These are phyloP conservation scores for thale cress (Arabidopsis thaliana) DNA, from an alignment of 345 rosid species.

Conservation along the genomic window DNA sequence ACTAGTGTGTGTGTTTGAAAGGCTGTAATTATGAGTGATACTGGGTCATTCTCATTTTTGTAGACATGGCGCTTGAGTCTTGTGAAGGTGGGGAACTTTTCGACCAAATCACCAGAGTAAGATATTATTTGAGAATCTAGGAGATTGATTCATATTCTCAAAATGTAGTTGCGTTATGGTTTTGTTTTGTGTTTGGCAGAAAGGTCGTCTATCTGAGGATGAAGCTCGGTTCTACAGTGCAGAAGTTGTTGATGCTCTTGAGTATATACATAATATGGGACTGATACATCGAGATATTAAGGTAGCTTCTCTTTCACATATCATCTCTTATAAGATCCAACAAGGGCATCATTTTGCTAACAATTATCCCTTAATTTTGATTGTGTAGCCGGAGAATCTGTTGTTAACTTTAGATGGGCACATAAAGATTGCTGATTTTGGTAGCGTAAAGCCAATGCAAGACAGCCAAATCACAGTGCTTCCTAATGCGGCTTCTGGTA, in stretches of 20 bases:
- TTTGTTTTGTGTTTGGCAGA: conserved; percentile 49
- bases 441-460: conserved; percentile 98
- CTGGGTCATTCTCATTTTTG: conserved; percentile 43
- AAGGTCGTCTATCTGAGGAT: conserved; percentile 76
- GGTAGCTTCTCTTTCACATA: conserved; percentile 50
- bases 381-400: conserved; percentile 93
- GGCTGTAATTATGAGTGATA: conserved; percentile 39
- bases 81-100: conserved; percentile 99
- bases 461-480: conserved; percentile 88
- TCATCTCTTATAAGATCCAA: conserved; percentile 18
- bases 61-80: conserved; percentile 99
- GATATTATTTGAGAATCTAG: conserved; percentile 34
- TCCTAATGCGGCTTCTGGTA: conserved; percentile 95
- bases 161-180: conserved; percentile 14
- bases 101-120: conserved; percentile 96
- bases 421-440: conserved; percentile 96
- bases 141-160: conserved; percentile 4
- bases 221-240: conserved; percentile 94
- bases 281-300: conserved; percentile 97
- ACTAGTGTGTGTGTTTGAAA: conserved; percentile 3
- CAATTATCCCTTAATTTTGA: conserved; percentile 34
- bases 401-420: conserved; percentile 81
- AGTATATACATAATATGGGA: conserved; percentile 90
- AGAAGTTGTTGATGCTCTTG: conserved; percentile 95
- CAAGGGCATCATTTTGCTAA: conserved; percentile 18